These are phyloP conservation scores for Mycena citricolor DNA, from an alignment of 1,284 basidiomycete genomes.

Conservation along the genomic window DNA sequence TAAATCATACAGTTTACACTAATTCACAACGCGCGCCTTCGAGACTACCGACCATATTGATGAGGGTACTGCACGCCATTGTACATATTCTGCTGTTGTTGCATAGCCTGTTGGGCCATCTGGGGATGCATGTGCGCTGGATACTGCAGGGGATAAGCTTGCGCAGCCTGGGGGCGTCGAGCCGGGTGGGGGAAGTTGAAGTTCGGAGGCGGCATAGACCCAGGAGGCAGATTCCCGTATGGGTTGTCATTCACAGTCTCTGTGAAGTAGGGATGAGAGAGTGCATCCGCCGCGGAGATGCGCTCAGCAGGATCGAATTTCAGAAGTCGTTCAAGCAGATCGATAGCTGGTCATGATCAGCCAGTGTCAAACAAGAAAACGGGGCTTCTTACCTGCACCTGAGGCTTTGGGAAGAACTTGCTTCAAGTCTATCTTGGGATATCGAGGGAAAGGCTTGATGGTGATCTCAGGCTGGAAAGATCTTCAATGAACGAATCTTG, in stretches of 20 bases:
- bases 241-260: slow-evolving; percentile 45
- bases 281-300: slow-evolving; percentile 89
- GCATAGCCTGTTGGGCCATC: slow-evolving; percentile 19
- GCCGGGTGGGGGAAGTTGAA: slow-evolving; percentile 70
- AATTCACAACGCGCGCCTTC: no score
- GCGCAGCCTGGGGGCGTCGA: slow-evolving; percentile 26
- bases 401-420: slow-evolving; percentile 93
- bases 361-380: not conserved
- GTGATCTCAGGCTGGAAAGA: slow-evolving; percentile 84
- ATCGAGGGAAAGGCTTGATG: slow-evolving; percentile 85
- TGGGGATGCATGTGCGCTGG: slow-evolving; percentile 23
- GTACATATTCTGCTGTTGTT: slow-evolving; percentile 24
- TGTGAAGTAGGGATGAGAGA: slow-evolving; percentile 93
- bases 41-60: slow-evolving; percentile 18
- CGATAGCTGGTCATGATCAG: slow-evolving; percentile 68
- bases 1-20: no score
- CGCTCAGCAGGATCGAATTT: slow-evolving; percentile 96
- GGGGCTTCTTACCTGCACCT: slow-evolving; percentile 63
- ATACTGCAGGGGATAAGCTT: slow-evolving; percentile 17
- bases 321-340: slow-evolving; percentile 92
- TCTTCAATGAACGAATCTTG: slow-evolving; percentile 8
- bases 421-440: slow-evolving; percentile 88
- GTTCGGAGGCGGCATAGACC: slow-evolving; percentile 65
- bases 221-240: slow-evolving; percentile 48
- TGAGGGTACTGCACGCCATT: slow-evolving; percentile 18